These are phyloP conservation scores for Diutina rugosa DNA, from an alignment of 1,139 yeast species.

Conservation along the genomic window DNA sequence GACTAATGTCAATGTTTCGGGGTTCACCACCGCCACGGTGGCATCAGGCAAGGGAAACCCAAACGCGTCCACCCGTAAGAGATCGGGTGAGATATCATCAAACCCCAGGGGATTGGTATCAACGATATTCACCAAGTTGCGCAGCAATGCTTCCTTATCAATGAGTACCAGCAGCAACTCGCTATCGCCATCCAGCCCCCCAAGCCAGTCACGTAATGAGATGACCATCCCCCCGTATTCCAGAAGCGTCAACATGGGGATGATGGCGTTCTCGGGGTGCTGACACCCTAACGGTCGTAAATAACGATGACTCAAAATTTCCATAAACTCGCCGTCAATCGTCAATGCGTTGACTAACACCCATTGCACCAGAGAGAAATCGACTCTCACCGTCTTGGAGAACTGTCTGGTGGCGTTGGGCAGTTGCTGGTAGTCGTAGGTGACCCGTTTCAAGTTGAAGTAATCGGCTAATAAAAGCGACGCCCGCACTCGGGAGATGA, in stretches of 20 bases:
- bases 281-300: slow-evolving; percentile 80
- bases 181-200: slow-evolving; percentile 29
- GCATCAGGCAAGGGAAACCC: slow-evolving; percentile 94
- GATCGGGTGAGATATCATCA: slow-evolving; percentile 36
- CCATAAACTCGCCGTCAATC: slow-evolving; percentile 89
- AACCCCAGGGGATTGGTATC: slow-evolving; percentile 43
- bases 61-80: slow-evolving; percentile 73
- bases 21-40: slow-evolving; percentile 84
- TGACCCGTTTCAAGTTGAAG: slow-evolving; percentile 82
- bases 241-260: slow-evolving; percentile 80
- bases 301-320: slow-evolving; percentile 85
- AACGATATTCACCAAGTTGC: slow-evolving; percentile 47
- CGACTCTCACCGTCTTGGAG: slow-evolving; percentile 66
- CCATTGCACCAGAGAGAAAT: slow-evolving; percentile 74
- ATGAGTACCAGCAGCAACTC: slow-evolving; percentile 61
- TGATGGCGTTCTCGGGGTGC: slow-evolving; percentile 63
- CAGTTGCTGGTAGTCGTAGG: slow-evolving; percentile 82
- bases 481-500: slow-evolving; percentile 59
- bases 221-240: slow-evolving; percentile 97
- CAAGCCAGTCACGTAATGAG: slow-evolving; percentile 79
- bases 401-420: slow-evolving; percentile 78
- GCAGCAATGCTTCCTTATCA: slow-evolving; percentile 69
- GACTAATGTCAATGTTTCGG: slow-evolving; percentile 65
- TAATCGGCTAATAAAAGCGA: slow-evolving; percentile 75
- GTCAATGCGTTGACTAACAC: slow-evolving; percentile 85